These are phyloP conservation scores for Cladosporium sp. DNA, from an alignment of 2,329 filamentous ascomycete species.

Conservation along the genomic window DNA sequence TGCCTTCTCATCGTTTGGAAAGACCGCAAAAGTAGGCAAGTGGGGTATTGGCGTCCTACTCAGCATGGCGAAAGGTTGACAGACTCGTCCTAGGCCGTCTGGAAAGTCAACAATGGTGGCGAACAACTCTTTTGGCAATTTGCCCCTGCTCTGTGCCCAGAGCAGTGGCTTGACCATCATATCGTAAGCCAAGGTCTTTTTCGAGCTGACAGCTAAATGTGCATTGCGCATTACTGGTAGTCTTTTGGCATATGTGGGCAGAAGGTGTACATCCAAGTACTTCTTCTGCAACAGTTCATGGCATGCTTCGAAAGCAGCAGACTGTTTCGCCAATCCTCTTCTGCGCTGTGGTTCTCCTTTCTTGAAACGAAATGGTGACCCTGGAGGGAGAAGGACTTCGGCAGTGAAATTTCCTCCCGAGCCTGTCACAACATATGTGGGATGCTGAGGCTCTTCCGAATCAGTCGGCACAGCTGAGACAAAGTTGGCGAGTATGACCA, in stretches of 20 bases:
- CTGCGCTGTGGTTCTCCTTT: conserved; percentile 60
- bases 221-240: conserved; percentile 85
- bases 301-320: conserved; percentile 83
- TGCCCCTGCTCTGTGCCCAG: conserved; percentile 55
- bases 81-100: conserved; percentile 53
- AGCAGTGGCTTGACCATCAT: conserved; percentile 76
- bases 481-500: conserved; percentile 69
- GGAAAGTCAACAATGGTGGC: conserved; percentile 61
- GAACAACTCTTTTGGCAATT: conserved; percentile 53
- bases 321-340: conserved; percentile 78
- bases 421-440: conserved; percentile 58
- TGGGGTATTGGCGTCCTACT: conserved; percentile 62
- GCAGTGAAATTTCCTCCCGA: conserved; percentile 62
- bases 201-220: conserved; percentile 72
- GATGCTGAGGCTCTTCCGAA: conserved; percentile 44
- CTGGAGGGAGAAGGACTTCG: conserved; percentile 72
- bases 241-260: conserved; percentile 66
- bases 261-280: conserved; percentile 68
- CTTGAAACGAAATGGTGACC: conserved; percentile 64
- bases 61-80: conserved; percentile 65
- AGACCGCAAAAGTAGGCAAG: conserved; percentile 67
- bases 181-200: conserved; percentile 67
- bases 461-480: conserved; percentile 62
- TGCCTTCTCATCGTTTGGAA: conserved; percentile 59
- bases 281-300: conserved; percentile 61